Conservation (phyloP, 352 stramenopile species). For the Globisporangium iwayamae region DNA sequence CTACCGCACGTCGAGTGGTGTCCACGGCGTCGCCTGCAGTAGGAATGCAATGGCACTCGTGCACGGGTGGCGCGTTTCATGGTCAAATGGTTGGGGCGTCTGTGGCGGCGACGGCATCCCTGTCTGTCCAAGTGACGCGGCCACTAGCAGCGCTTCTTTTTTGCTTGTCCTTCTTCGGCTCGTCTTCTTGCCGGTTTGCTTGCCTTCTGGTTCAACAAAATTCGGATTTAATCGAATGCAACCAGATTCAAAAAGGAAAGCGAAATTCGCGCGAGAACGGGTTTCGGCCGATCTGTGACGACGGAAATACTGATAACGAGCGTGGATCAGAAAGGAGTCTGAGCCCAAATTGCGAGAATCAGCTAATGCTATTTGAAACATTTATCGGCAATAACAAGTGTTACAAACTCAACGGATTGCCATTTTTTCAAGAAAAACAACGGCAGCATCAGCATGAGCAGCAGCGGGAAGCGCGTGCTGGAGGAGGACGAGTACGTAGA, state of each 20-base stretch:
- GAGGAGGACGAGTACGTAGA: slow-evolving; percentile 83
- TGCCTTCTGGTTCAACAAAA: background rate
- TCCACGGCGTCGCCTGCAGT: slow-evolving; percentile 52
- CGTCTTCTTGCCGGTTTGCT: background rate
- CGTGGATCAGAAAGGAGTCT: no score
- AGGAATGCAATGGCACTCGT: slow-evolving; percentile 40
- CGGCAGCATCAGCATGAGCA: slow-evolving; percentile 7
- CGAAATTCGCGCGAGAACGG: background rate
- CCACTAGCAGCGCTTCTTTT: background rate
- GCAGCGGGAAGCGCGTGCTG: slow-evolving; percentile 49
- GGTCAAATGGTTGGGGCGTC: background rate
- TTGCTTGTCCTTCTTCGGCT: background rate
- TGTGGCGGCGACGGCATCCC: slow-evolving; percentile 1
- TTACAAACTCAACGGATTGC: background rate
- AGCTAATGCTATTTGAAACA: no score
- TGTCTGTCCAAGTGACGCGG: background rate
- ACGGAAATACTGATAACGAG: no score
- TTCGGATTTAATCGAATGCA: no score
- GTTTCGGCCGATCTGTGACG: background rate
- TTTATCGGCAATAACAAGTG: background rate
- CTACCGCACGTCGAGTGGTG: slow-evolving; percentile 39
- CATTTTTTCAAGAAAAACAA: background rate
- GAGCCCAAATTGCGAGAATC: no score
- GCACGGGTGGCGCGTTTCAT: background rate
- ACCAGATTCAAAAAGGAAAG: no score